Base-by-base conservation (phyloP, 1,284 basidiomycete genomes). In the Heimioporus retisporus region DNA sequence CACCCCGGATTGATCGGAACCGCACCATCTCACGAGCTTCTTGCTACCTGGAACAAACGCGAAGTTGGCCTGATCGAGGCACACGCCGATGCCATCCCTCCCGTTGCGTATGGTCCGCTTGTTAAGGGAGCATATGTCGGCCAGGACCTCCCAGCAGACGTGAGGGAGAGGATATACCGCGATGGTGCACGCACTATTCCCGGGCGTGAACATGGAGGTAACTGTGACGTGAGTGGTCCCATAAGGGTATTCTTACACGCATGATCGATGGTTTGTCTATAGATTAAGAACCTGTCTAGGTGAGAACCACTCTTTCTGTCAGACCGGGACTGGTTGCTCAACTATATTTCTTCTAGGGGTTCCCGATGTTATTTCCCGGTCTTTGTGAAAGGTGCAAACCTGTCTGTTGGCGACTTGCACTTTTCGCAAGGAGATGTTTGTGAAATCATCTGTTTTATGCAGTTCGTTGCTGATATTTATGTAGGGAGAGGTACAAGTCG, bases 161-260 rank as follows among this genome's bases (percentile, higher is more conserved):
- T 91, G 2, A 76, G 78, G 65, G 80, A 85, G 69, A 90, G 86
- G 81, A 89, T 95, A 68, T 83, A 85, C 21, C 75, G 73, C 44
- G 92, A 94, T 71, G 93, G 93, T 21, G 92, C 93, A 40, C 83
- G 93, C 66, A 95, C 93, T 0, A 83, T 93, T 59, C 93, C 93
- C 10, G 91, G 89, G n/a, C 78, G 92, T 31, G 92, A 93, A 76
- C 91, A 94, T 76, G 93, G 93, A n/a, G 92, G 93, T 31, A 94
- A 94, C 71, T 93, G 92, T 72, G 93, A 94, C 80, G 90, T 90
- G 65, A 65, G 86, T 80, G 11, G 11, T 43, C 8, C 56, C 19
- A 42, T 31, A 15, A 50, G 14, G n/a, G 40, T 65, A 18, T 40
- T 60, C n/a, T 31, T 63, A 60, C 61, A n/a, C n/a, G 40, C 43